Conservation (phyloP, 768 basidiomycete genomes). For the Suillus occidentalis region DNA sequence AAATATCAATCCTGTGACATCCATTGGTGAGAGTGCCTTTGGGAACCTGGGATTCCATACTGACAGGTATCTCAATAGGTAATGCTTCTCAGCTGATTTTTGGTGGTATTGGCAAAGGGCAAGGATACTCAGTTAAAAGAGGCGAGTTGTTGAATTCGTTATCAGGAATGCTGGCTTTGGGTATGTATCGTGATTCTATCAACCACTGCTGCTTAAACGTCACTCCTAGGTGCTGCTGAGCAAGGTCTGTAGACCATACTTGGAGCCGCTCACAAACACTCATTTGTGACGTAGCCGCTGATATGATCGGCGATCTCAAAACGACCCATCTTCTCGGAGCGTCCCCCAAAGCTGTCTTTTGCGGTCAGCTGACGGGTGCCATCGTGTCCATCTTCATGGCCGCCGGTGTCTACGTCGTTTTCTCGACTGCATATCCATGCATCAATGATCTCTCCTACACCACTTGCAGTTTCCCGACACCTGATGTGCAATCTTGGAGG, state of each 20-base stretch:
- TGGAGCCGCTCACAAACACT: neutral
- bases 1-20: constrained; percentile 61
- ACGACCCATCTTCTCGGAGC: constrained; percentile 68
- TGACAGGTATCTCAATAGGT: constrained; percentile 18
- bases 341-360: constrained; percentile 62
- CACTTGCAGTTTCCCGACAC: constrained; percentile 23
- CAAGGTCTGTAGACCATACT: constrained; percentile 17
- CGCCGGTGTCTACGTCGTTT: constrained; percentile 58
- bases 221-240: constrained; percentile 19
- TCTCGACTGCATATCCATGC: constrained; percentile 62
- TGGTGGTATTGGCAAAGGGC: constrained; percentile 57
- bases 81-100: constrained; percentile 62
- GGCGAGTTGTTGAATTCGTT: constrained; percentile 22
- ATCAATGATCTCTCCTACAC: constrained; percentile 36
- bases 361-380: constrained; percentile 57
- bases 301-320: constrained; percentile 70
- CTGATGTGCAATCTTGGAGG: constrained; percentile 27
- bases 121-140: constrained; percentile 23
- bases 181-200: constrained; percentile 7
- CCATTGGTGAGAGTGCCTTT: constrained; percentile 39
- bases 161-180: constrained; percentile 28
- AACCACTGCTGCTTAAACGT: neutral
- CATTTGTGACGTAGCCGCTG: constrained; percentile 36
- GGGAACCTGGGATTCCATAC: neutral
- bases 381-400: constrained; percentile 61